Percentiles rank a stretch among this genome's conserved stretches.
Evolutionary conservation across 1,284 basidiomycete species (phyloP).

Genomic region (Vanrija humicola): DNA sequence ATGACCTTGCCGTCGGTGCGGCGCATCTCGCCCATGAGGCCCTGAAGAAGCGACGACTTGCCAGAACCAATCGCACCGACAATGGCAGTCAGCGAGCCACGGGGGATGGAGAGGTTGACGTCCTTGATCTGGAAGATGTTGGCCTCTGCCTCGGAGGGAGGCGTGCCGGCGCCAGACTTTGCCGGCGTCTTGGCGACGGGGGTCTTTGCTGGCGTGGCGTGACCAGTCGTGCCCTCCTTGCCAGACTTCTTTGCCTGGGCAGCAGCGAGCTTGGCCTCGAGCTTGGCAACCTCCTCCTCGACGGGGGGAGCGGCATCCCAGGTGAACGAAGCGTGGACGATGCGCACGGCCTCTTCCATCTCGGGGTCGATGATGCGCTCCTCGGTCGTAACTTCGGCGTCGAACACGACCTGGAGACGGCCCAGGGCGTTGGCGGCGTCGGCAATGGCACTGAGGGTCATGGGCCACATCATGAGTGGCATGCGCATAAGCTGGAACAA

Average conservation of each 20-base stretch:
- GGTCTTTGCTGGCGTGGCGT: not conserved
- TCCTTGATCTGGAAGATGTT: constrained; percentile 63
- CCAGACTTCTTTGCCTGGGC: constrained; percentile 16
- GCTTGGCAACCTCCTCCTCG: constrained; percentile 49
- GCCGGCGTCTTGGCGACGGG: constrained; percentile 14
- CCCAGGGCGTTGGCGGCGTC: constrained; percentile 73
- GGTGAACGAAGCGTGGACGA: constrained; percentile 67
- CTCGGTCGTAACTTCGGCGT: constrained; percentile 68
- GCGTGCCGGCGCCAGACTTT: constrained; percentile 17
- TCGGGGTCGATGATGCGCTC: constrained; percentile 50
- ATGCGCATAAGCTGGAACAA: constrained; percentile 61
- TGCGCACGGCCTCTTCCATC: constrained; percentile 61
- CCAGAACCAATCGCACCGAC: constrained; percentile 71
- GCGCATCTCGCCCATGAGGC: constrained; percentile 74
- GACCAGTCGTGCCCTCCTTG: constrained; percentile 6
- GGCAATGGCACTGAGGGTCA: constrained; percentile 68
- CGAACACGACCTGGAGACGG: constrained; percentile 67
- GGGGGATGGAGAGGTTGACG: constrained; percentile 62
- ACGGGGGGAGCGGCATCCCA: constrained; percentile 71
- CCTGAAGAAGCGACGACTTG: constrained; percentile 59
- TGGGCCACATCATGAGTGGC: constrained; percentile 55
- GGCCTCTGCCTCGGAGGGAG: constrained; percentile 20
- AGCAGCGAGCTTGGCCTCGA: constrained; percentile 38
- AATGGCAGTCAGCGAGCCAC: constrained; percentile 71
- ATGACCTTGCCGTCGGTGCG: constrained; percentile 58